Base-by-base conservation (phyloP, 306 rosid species). In the Carpinus fangiana region DNA sequence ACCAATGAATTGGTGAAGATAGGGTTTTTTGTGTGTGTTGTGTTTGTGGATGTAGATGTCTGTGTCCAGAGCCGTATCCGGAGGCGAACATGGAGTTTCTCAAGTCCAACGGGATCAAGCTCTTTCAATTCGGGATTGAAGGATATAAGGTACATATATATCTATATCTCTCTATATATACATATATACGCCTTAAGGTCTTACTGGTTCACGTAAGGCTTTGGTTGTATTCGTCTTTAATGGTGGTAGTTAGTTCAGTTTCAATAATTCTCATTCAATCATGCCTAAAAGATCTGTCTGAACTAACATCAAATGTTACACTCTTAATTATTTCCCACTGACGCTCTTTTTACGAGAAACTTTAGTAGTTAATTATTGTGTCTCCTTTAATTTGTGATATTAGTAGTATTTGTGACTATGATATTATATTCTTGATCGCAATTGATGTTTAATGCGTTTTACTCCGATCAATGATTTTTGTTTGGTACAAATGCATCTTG, bases 51-150 rank as follows among this genome's bases (percentile, higher is more conserved):
- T 80, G 17, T 76, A 96, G 99, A 86, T 93, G 92, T 85, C 83
- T 96, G 76, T 96, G 99, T 69, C 96, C 99, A 50, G 99, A 96
- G 86, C 97, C 97, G 48, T 96, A 96, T 84, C 92, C 96, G 0
- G 94, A 88, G 84, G 81, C 86, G 3, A 93, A 87, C 84, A 76
- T 88, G 89, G 99, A 96, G 82, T 96, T 96, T 48, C 88, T 96
- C 75, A 96, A 93, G 83, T 89, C 94, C 12, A 88, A 90, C 77
- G 97, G 94, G 80, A 91, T 93, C 81, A 84, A 82, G 85, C 91
- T 96, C 76, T 90, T 81, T 88, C 99, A 96, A 51, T 93, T 96
- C 79, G 98, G 97, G 61, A 96, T 96, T 81, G 98, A 96, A 82
- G 97, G 99, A 72, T 80, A 88, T 71, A 93, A 96, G 99, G 99